Percentiles rank a stretch among this genome's conserved stretches.
Evolutionary conservation across 2,329 filamentous ascomycete species (phyloP).

Genomic region (Aspergillus sp.): DNA sequence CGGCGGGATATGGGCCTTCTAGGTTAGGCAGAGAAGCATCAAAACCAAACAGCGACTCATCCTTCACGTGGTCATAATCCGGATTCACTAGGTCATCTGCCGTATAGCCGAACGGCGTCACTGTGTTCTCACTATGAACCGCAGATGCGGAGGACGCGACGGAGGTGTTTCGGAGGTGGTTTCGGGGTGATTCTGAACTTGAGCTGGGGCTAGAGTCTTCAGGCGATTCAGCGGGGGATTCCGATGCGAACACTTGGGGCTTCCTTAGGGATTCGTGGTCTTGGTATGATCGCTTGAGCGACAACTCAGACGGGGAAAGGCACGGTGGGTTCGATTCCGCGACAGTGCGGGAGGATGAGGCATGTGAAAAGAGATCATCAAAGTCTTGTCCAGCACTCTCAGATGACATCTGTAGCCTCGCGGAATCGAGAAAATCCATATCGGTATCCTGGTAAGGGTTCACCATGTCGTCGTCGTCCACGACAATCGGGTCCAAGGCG

Average conservation of each 20-base stretch:
- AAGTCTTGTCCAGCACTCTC: conserved; percentile 41
- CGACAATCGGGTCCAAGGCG: conserved; percentile 41
- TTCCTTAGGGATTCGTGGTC: conserved; percentile 35
- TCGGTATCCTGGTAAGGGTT: conserved; percentile 41
- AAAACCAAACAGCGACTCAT: conserved; percentile 42
- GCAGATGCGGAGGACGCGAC: conserved; percentile 42
- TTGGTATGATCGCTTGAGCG: conserved; percentile 29
- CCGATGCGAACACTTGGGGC: conserved; percentile 32
- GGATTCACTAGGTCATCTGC: conserved; percentile 40
- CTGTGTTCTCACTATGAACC: conserved; percentile 37
- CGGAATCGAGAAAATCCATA: conserved; percentile 44
- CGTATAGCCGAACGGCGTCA: conserved; percentile 36
- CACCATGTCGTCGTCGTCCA: conserved; percentile 46
- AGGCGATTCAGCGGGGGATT: conserved; percentile 47
- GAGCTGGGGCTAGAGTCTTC: conserved; percentile 46
- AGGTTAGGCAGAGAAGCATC: conserved; percentile 36
- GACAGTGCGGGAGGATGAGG: conserved; percentile 31
- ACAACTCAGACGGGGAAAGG: conserved; percentile 30
- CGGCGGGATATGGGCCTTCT: conserved; percentile 27
- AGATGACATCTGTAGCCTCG: conserved; percentile 37
- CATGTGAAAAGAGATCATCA: conserved; percentile 41
- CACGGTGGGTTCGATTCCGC: conserved; percentile 29
- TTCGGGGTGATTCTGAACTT: conserved; percentile 42
- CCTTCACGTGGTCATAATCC: conserved; percentile 36
- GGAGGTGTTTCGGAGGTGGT: conserved; percentile 43